Base-by-base conservation (phyloP, 768 basidiomycete species). In the Sporobolomyces pararoseus region DNA sequence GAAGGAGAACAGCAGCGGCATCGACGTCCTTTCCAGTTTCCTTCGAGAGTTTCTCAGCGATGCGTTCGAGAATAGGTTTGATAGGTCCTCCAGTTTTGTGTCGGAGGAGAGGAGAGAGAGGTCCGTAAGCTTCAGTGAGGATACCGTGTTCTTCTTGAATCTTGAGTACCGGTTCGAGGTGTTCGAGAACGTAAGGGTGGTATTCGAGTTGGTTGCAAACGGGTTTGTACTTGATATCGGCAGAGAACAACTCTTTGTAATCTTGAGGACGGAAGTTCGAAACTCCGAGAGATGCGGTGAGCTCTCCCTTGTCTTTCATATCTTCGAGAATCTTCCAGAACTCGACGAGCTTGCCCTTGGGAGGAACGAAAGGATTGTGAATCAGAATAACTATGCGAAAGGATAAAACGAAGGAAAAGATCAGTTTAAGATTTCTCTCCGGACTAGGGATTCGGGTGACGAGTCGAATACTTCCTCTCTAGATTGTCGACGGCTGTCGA, bases 241-340 rank as follows among this genome's bases (percentile, higher is more conserved):
- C 68, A 44, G 69, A 47, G 46, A 79, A 27, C 21, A 79, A 60
- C 61, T 70, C 77, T 37, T 79, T 68, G 21, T 77, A 65, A 58
- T 79, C 79, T 47, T 78, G 76, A 16, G 76, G 77, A 4, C 77
- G 74, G 71, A 78, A 80, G 70, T 80, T 80, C 59, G 73, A 75
- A 17, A 80, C 75, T 61, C 62, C 78, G 68, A 79, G 65, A 9
- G 68, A 71, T 4, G 73, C 65, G 2, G 70, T 78, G 16, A 79
- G 71, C 58, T 76, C 75, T 35, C 78, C 79, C 31, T 70, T 57
- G 27, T 78, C 79, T 63, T 76, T 76, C 58, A 76, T 54, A 10
- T 65, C 54, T 54, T 77, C 76, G 32, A 76, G 62, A 17, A 73
- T 63, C 47, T 65, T 59, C 75, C 75, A 77, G 32, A 74, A 72